Conservation (phyloP, 176 grass and related monocot species). For the Elymus sibiricus region DNA sequence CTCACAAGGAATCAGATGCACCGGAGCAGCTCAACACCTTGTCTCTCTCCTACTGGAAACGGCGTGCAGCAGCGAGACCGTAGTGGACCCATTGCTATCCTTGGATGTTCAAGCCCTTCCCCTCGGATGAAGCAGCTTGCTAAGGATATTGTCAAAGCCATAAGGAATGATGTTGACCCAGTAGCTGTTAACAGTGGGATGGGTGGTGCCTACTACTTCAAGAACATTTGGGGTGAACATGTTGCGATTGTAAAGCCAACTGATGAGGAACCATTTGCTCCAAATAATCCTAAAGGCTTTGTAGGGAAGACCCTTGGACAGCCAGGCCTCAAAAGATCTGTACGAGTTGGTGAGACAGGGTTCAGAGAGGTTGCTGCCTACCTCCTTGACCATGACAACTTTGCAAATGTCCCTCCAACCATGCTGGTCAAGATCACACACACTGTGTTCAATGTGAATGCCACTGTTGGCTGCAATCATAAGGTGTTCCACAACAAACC, state of each 20-base stretch:
- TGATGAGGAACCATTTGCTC: constrained; percentile 96
- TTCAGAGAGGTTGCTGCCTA: constrained; percentile 90
- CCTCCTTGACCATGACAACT: constrained; percentile 64
- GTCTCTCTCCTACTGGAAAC: constrained; percentile 73
- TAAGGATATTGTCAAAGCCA: constrained; percentile 76
- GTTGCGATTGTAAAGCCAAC: constrained; percentile 97
- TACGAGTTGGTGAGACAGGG: constrained; percentile 88
- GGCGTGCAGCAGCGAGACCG: constrained; percentile 56
- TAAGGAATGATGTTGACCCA: constrained; percentile 67
- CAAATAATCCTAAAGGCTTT: constrained; percentile 96
- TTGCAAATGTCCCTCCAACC: constrained; percentile 90
- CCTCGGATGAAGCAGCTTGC: constrained; percentile 74
- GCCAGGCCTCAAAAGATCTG: constrained; percentile 91
- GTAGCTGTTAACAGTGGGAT: constrained; percentile 76
- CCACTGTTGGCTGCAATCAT: constrained; percentile 42
- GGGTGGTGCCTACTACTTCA: constrained; percentile 94
- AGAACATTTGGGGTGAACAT: constrained; percentile 61
- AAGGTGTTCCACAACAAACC: constrained; percentile 37
- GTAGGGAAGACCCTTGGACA: constrained; percentile 74
- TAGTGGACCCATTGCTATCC: constrained; percentile 73
- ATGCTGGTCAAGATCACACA: constrained; percentile 93
- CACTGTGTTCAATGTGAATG: constrained; percentile 77
- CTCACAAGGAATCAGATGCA: constrained; percentile 82
- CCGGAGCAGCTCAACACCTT: constrained; percentile 83
- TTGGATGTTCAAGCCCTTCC: constrained; percentile 70